Base-by-base conservation (phyloP, 2,329 filamentous ascomycete species). In the Catunica adiposa region DNA sequence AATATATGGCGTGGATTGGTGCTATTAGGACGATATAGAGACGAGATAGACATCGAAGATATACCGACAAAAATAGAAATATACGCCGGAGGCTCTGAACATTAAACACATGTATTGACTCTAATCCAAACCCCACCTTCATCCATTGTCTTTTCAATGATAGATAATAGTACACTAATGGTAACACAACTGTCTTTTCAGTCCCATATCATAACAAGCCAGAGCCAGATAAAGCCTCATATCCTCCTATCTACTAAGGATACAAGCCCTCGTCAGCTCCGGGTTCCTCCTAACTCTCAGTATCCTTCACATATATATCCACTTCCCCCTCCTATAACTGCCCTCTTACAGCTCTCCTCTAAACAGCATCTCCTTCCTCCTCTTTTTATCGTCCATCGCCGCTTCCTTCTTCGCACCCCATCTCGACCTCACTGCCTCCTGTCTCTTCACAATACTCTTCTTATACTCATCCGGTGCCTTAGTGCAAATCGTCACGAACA, bases 401-500 rank as follows among this genome's bases (percentile, higher is more conserved):
- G 73, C 70, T 29, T 67, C 67, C 65, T 73, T 72, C 59, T 72
- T 73, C 20, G 76, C 71, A 9, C 80, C 79, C 79, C 79, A 83
- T 53, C 73, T 66, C n/a, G 69, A 68, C 68, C 73, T 72, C 58
- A 74, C 70, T 37, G 70, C 69, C 57, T 76, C 73, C 59, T 72
- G 59, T 64, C 71, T 71, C 56, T 65, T 68, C 62, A 66, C 65
- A 55, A 77, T 66, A 60, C 66, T 69, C 55, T 71, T 65, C 59
- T 69, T 67, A 67, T 82, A 74, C 62, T 73, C 71, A 4, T 61
- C 59, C 37, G 71, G 67, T 22, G 77, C 70, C 55, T 73, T 69
- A 63, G 73, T 74, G 62, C 74, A 78, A 67, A 80, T 77, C 65
- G 75, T 73, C 58, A 83, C 70, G 62, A 83, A 82, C 48, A 74